Evolutionary conservation across 2,329 filamentous ascomycete genomes (phyloP).

Genomic region (Colletotrichum kahawae): DNA sequence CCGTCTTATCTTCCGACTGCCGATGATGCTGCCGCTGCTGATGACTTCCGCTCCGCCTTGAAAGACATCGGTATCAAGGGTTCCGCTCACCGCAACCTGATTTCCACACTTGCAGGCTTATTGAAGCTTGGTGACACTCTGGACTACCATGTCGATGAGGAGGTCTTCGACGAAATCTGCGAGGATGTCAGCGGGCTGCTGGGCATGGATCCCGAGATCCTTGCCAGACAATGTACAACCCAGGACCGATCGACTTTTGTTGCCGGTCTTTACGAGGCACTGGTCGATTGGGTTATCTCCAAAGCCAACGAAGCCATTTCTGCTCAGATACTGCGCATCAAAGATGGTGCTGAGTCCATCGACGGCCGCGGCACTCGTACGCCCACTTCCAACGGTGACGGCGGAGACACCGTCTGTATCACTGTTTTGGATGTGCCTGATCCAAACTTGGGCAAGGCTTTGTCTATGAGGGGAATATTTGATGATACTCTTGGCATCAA

Average conservation of each 20-base stretch:
- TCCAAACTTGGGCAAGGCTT: conserved; percentile 80
- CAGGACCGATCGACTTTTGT: conserved; percentile 85
- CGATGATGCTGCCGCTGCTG: conserved; percentile 89
- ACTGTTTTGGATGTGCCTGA: conserved; percentile 87
- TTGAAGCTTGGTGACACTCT: conserved; percentile 92
- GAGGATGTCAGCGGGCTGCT: conserved; percentile 89
- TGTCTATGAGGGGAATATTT: conserved; percentile 90
- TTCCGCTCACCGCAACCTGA: conserved; percentile 77
- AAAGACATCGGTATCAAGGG: conserved; percentile 96
- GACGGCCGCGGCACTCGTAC: conserved; percentile 68
- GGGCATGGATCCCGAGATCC: conserved; percentile 83
- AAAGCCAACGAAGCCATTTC: conserved; percentile 89
- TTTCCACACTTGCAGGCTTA: conserved; percentile 84
- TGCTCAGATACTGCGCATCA: conserved; percentile 71
- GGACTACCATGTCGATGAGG: conserved; percentile 83
- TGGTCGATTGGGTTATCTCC: conserved; percentile 92
- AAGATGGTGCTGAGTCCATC: conserved; percentile 69
- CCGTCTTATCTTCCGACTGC: conserved; percentile 90
- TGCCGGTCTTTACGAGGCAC: conserved; percentile 86
- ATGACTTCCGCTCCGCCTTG: conserved; percentile 86
- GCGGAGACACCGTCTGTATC: conserved; percentile 84
- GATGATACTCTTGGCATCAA: conserved; percentile 95
- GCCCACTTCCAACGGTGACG: conserved; percentile 72
- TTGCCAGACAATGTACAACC: conserved; percentile 79
- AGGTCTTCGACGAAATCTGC: conserved; percentile 83